A percentile compares a stretch with the other conserved stretches of the same genome.
Evolutionary conservation across 371 early-diverging fungal genomes (phyloP).

Genomic region (Capillidium heterosporum): DNA sequence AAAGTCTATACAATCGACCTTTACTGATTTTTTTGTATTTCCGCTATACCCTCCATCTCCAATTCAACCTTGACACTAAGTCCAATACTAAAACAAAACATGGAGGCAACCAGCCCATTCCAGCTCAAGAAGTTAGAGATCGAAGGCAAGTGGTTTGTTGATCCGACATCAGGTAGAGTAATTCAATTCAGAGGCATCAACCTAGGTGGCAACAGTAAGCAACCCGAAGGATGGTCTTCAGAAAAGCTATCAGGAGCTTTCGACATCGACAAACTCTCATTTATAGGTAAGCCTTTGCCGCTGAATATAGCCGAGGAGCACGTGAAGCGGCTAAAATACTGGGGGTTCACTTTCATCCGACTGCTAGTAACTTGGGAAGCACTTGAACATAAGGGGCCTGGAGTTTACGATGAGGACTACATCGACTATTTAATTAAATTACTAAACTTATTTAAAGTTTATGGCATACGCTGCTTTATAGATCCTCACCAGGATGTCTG

Average conservation of each 20-base stretch:
- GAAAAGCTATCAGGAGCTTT: not conserved
- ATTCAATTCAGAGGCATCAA: conserved; percentile 3
- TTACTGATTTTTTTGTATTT: too few relatives aligned
- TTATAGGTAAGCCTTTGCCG: conserved; percentile 61
- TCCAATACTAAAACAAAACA: too few relatives aligned
- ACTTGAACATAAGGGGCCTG: conserved; percentile 60
- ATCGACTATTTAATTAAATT: conserved; percentile 54
- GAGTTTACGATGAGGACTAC: conserved; percentile 65
- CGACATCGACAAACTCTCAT: conserved; percentile 31
- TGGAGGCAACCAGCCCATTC: not conserved
- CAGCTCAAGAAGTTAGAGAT: not conserved
- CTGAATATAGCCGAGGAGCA: conserved; percentile 70
- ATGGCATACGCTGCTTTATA: conserved; percentile 59
- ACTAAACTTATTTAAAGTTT: conserved; percentile 32
- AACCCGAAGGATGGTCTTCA: not conserved
- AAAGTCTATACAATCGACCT: too few relatives aligned
- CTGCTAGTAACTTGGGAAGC: conserved; percentile 74
- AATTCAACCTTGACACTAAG: too few relatives aligned
- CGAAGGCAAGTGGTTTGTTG: not conserved
- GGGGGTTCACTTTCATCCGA: conserved; percentile 67
- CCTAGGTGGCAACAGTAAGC: conserved; percentile 2
- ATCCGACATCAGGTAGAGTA: not conserved
- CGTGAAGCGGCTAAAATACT: conserved; percentile 38
- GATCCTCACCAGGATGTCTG: conserved; percentile 73
- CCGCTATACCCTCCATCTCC: too few relatives aligned